phyloP scores from a whole-genome alignment of 208 protist genomes.

The Leishmania tropica region DNA sequence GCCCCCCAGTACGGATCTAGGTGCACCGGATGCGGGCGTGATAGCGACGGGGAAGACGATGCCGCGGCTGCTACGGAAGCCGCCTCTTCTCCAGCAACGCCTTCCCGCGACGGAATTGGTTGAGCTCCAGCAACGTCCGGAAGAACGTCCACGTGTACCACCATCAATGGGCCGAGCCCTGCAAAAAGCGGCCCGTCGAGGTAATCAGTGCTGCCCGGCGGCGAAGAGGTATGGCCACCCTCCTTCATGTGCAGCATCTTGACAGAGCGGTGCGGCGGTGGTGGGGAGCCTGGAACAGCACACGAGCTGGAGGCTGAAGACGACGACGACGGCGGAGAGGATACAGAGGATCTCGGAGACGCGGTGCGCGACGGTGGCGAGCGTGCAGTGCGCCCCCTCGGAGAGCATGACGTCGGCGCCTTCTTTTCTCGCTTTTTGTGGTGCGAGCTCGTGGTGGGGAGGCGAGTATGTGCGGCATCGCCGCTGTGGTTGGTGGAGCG shows the following conservation, averaged over 20 bases:
- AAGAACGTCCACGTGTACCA: constrained; percentile 15
- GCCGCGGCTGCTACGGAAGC: not conserved
- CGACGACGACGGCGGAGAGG: not conserved
- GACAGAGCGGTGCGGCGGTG: not conserved
- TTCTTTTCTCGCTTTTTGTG: not conserved
- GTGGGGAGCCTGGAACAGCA: not conserved
- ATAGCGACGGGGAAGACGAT: not conserved
- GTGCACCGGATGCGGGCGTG: not conserved
- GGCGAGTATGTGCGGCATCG: not conserved
- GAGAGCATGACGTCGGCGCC: not conserved
- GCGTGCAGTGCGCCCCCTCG: not conserved
- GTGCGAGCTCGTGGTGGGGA: not conserved
- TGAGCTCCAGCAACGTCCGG: not conserved
- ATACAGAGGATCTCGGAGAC: not conserved
- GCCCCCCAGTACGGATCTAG: constrained; percentile 4
- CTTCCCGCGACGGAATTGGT: not conserved
- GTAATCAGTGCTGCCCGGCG: not conserved
- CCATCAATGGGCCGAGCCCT: constrained; percentile 27
- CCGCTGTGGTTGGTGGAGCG: not conserved
- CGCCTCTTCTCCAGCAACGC: not conserved
- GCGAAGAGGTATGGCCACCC: not conserved
- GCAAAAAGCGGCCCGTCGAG: not conserved
- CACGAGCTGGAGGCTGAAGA: not conserved
- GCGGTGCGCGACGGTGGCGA: constrained; percentile 4
- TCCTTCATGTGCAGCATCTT: not conserved